Conservation (phyloP, 2,329 filamentous ascomycete genomes). For the Aureobasidium sp. region DNA sequence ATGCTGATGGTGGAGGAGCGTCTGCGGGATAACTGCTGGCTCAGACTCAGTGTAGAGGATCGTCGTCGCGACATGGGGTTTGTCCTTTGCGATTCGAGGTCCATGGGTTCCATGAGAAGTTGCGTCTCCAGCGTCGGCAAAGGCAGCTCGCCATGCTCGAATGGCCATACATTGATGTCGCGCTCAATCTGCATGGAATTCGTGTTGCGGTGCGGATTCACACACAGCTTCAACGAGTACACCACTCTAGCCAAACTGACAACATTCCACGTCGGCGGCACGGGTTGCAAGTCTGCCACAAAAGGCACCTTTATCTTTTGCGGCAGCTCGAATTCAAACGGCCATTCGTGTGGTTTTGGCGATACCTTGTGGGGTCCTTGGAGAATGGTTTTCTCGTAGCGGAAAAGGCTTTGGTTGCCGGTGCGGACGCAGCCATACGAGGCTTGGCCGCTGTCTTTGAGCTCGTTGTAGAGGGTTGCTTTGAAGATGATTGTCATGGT, state of each 20-base stretch:
- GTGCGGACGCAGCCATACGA: neutral
- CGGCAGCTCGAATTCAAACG: neutral
- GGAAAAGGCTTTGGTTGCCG: neutral
- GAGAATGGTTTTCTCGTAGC: neutral
- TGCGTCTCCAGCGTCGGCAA: neutral
- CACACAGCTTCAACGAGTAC: neutral
- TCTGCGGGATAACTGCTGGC: neutral
- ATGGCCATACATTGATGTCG: neutral
- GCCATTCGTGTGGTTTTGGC: neutral
- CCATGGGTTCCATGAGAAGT: neutral
- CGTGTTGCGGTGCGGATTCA: neutral
- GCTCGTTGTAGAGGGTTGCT: neutral
- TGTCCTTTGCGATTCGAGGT: neutral
- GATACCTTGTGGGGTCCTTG: neutral
- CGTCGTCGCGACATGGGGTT: neutral
- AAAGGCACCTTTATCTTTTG: neutral
- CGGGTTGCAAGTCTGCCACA: neutral
- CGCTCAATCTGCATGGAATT: neutral
- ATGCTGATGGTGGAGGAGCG: neutral
- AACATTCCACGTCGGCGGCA: neutral
- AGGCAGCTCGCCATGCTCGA: neutral
- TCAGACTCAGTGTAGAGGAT: neutral
- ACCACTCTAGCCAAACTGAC: neutral
- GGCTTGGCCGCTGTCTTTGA: neutral
- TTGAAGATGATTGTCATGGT: conserved; percentile 1